A percentile compares a stretch with the other conserved stretches of the same genome.
Evolutionary conservation across 2,329 filamentous ascomycete species (phyloP).

Genomic region (Trichophyton benhamiae): DNA sequence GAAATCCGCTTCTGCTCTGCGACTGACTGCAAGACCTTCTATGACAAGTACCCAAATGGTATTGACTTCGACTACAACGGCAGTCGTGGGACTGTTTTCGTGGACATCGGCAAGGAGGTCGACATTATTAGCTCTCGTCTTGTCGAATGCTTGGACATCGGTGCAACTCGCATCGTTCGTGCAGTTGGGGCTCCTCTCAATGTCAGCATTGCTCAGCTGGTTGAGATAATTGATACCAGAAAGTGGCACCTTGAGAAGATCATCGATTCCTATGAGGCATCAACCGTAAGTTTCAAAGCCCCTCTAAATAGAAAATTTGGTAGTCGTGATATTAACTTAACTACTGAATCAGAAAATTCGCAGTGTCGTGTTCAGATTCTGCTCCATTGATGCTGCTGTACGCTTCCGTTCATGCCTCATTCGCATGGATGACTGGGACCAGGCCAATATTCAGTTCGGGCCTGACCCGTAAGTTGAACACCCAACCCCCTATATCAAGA

Average conservation of each 20-base stretch:
- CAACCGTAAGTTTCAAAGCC: conserved; percentile 27
- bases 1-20: conserved; percentile 26
- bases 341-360: conserved; percentile 13
- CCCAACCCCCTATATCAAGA: neutral
- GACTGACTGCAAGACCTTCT: conserved; percentile 26
- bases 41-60: conserved; percentile 26
- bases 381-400: conserved; percentile 35
- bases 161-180: conserved; percentile 36
- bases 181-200: conserved; percentile 32
- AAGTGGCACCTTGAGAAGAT: conserved; percentile 37
- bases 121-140: conserved; percentile 32
- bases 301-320: neutral
- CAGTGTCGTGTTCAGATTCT: conserved; percentile 38
- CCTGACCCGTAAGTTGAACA: conserved; percentile 30
- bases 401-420: conserved; percentile 32
- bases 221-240: conserved; percentile 27
- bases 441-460: conserved; percentile 33
- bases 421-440: conserved; percentile 35
- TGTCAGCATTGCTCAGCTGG: conserved; percentile 22
- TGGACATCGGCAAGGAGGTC: conserved; percentile 30
- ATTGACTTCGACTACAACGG: conserved; percentile 24
- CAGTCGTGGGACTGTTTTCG: conserved; percentile 22
- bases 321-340: neutral
- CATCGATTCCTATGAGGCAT: conserved; percentile 28
- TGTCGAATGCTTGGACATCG: conserved; percentile 28